Evolutionary conservation across 345 rosid species (phyloP).

Genomic region (Lenwebbia sp.): DNA sequence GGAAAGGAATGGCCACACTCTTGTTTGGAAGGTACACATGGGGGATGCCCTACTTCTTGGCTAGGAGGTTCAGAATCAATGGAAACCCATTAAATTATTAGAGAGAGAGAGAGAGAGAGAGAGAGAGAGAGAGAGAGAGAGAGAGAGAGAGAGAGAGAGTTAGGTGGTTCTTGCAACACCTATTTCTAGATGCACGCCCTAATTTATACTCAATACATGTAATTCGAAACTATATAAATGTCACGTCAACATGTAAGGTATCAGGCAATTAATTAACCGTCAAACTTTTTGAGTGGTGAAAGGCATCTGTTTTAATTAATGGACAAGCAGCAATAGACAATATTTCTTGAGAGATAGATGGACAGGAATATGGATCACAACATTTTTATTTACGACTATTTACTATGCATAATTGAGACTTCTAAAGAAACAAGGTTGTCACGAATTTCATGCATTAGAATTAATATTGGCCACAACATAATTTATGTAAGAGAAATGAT

Average conservation of each 20-base stretch:
- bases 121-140: not conserved
- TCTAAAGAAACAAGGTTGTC: not conserved
- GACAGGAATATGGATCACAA: not conserved
- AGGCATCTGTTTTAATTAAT: not conserved
- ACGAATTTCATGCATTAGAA: not conserved
- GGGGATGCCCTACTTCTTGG: not conserved
- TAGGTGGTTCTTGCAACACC: not conserved
- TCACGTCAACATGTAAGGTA: not conserved
- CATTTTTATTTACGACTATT: not conserved
- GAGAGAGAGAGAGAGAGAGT: not conserved
- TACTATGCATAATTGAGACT: not conserved
- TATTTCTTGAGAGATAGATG: not conserved
- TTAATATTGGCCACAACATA: not conserved
- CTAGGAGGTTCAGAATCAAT: not conserved
- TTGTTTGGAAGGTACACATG: not conserved
- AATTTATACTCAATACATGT: not conserved
- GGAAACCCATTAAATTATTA: not conserved
- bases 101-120: not conserved
- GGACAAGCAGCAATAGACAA: not conserved
- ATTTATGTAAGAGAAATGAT: not conserved
- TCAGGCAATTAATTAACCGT: not conserved
- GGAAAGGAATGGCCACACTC: not conserved
- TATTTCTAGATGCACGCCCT: not conserved
- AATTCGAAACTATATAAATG: not conserved
- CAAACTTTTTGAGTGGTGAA: not conserved